Evolutionary conservation across 225 moss, liverwort and hornwort genomes (phyloP).

Genomic region (Asterella californica): DNA sequence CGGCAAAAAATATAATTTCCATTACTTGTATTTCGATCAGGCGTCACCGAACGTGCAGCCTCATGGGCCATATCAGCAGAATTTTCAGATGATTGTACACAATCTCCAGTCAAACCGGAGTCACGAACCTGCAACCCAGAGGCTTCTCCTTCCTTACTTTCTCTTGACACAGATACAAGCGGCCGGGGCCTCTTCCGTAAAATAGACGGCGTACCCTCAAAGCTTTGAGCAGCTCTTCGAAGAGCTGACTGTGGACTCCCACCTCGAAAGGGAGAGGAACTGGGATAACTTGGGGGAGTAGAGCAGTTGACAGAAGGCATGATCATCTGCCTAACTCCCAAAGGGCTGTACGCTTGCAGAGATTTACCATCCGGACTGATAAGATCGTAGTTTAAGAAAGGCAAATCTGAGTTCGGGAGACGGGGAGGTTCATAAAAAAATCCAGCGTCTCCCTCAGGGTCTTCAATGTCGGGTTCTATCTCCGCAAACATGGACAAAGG

Average conservation of each 20-base stretch:
- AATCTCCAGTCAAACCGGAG: conserved; percentile 32
- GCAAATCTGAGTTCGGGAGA: conserved; percentile 53
- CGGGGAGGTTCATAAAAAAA: conserved; percentile 71
- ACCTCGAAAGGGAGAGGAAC: conserved; percentile 66
- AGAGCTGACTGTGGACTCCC: conserved; percentile 87
- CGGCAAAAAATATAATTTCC: conserved; percentile 22
- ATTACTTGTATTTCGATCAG: conserved; percentile 28
- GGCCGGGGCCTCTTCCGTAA: conserved; percentile 82
- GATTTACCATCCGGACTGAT: conserved; percentile 65
- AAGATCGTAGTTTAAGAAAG: conserved; percentile 83
- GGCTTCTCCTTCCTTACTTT: conserved; percentile 39
- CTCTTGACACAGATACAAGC: conserved; percentile 36
- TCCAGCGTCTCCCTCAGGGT: conserved; percentile 31
- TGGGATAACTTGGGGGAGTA: conserved; percentile 59
- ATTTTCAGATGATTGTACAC: conserved; percentile 28
- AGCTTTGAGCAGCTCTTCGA: conserved; percentile 87
- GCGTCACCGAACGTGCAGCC: conserved; percentile 27
- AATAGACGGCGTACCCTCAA: conserved; percentile 93
- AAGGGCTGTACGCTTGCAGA: conserved; percentile 90
- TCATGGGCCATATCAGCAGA: conserved; percentile 24
- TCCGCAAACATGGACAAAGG: conserved; percentile 77
- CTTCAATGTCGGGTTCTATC: conserved; percentile 49
- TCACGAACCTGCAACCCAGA: conserved; percentile 53
- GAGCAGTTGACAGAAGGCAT: conserved; percentile 77
- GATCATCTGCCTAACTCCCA: conserved; percentile 93